phyloP scores from a whole-genome alignment of 2,329 filamentous ascomycete species.

The Phyllosticta citriasiana region DNA sequence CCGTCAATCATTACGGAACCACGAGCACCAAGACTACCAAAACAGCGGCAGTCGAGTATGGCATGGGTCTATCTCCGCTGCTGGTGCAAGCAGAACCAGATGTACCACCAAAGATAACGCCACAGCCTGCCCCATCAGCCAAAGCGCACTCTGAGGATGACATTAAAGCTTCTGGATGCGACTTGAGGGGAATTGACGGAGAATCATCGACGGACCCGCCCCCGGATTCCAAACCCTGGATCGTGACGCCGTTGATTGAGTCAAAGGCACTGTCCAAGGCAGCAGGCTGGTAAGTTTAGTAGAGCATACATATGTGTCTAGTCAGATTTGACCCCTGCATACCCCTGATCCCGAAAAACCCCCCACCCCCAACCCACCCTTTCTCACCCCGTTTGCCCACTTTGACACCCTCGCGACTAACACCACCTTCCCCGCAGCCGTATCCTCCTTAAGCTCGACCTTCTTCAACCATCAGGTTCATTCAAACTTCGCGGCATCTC shows the following conservation, averaged over 20 bases:
- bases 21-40: background rate
- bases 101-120: background rate
- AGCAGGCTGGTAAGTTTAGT: conserved; percentile 57
- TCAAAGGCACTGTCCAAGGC: conserved; percentile 56
- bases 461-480: conserved; percentile 72
- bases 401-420: conserved; percentile 14
- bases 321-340: background rate
- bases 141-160: background rate
- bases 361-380: background rate
- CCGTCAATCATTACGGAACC: background rate
- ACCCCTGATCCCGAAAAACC: background rate
- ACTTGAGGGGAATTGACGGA: background rate
- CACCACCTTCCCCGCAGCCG: conserved; percentile 38
- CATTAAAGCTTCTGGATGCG: background rate
- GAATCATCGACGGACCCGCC: background rate
- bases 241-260: conserved; percentile 60
- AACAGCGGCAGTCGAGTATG: background rate
- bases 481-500: conserved; percentile 76
- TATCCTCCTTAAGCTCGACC: conserved; percentile 78
- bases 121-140: background rate
- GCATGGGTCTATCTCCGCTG: background rate
- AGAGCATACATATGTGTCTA: background rate
- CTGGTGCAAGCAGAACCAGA: background rate
- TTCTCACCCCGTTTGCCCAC: background rate
- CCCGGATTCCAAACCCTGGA: conserved; percentile 45